Percentiles rank a stretch among this genome's conserved stretches.
phyloP scores from a whole-genome alignment of 139 green algal species.

The Chlamydomonas sp. region DNA sequence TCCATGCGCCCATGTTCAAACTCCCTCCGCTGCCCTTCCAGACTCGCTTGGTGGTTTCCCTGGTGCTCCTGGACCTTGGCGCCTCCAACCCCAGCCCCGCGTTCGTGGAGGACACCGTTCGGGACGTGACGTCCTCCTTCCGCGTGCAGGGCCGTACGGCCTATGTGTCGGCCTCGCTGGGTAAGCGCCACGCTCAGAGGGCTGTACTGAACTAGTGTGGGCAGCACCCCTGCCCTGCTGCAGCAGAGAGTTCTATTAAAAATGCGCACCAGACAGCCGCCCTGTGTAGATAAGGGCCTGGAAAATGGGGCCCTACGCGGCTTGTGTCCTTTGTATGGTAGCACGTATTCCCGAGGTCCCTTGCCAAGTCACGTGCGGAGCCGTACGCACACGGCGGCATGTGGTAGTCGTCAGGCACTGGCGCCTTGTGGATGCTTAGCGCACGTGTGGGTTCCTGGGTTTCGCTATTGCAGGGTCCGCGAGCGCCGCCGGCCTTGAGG shows the following conservation, averaged over 20 bases:
- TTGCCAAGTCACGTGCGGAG: too few species aligned
- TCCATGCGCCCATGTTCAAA: conserved; percentile 34
- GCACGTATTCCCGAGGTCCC: too few species aligned
- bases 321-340: too few species aligned
- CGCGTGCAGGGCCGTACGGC: conserved; percentile 57
- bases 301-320: too few species aligned
- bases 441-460: conserved; percentile 48
- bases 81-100: not conserved
- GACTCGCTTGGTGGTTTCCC: conserved; percentile 1
- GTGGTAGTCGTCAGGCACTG: too few species aligned
- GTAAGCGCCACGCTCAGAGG: not conserved
- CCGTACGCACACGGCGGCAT: too few species aligned
- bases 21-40: conserved; percentile 6
- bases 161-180: conserved; percentile 50
- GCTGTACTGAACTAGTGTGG: not conserved
- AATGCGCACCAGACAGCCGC: too few species aligned
- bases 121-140: conserved; percentile 31
- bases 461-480: conserved; percentile 24
- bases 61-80: conserved; percentile 14
- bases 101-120: not conserved
- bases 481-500: not conserved
- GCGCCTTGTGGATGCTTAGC: conserved; percentile 50
- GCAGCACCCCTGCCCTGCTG: too few species aligned
- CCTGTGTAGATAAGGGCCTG: too few species aligned
- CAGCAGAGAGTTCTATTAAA: too few species aligned